phyloP scores from a whole-genome alignment of 2,329 filamentous ascomycete genomes.

The Phialophora macrospora region DNA sequence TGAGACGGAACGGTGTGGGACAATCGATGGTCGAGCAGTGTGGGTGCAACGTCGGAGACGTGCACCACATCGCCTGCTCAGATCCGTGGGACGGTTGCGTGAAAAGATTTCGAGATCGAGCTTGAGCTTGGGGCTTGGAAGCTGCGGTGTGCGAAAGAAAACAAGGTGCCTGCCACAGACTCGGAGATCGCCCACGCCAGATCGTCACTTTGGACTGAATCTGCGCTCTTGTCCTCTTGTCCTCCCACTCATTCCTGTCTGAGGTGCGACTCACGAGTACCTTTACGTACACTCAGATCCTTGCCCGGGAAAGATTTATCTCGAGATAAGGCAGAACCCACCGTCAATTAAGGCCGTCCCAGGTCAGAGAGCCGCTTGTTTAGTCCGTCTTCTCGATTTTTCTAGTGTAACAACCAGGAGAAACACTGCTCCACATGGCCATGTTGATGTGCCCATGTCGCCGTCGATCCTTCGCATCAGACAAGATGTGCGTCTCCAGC shows the following conservation, averaged over 20 bases:
- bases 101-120: neutral
- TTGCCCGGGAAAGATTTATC: neutral
- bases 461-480: slow-evolving; percentile 6
- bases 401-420: slow-evolving; percentile 3
- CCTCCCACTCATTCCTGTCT: neutral
- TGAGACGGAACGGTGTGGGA: neutral
- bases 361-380: neutral
- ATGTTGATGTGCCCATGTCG: neutral
- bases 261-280: neutral
- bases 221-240: neutral
- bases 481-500: neutral
- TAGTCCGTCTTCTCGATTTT: slow-evolving; percentile 18
- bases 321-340: neutral
- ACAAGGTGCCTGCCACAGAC: neutral
- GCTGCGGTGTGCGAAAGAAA: slow-evolving; percentile 3
- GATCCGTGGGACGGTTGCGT: neutral
- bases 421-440: neutral
- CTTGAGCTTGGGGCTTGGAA: neutral
- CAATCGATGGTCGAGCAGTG: neutral
- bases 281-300: neutral
- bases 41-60: slow-evolving; percentile 10
- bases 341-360: neutral
- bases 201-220: neutral
- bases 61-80: neutral
- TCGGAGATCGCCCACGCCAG: neutral